These are phyloP conservation scores for Gossypium rotundifolium DNA, from an alignment of 345 rosid species.

Conservation along the genomic window DNA sequence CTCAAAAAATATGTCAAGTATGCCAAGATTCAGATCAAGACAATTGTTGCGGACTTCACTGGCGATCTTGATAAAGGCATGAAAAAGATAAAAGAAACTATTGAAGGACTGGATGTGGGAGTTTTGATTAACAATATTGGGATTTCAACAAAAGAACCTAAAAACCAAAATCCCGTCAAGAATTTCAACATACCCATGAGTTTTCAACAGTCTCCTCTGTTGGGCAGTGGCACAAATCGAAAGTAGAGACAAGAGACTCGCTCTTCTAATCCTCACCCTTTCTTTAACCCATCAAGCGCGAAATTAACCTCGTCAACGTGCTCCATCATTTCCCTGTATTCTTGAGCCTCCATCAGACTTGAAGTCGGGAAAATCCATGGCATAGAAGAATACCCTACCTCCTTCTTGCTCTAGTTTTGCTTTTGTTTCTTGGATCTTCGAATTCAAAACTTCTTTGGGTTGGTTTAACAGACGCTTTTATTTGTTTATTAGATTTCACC, in stretches of 20 bases:
- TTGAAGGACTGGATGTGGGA: too few relatives aligned
- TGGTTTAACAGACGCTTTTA: neutral
- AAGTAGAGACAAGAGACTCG: slow-evolving; percentile 69
- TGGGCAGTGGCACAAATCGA: slow-evolving; percentile 62
- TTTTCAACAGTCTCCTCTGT: slow-evolving; percentile 71
- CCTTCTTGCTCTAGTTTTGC: slow-evolving; percentile 13
- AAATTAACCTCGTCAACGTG: slow-evolving; percentile 94
- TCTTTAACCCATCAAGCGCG: slow-evolving; percentile 80
- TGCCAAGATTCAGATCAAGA: too few relatives aligned
- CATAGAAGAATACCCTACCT: slow-evolving; percentile 9
- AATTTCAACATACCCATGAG: slow-evolving; percentile 49
- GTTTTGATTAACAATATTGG: too few relatives aligned
- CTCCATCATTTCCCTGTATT: slow-evolving; percentile 96
- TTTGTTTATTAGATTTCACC: neutral
- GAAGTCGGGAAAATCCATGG: slow-evolving; percentile 40
- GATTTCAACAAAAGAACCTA: neutral
- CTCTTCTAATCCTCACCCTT: slow-evolving; percentile 78
- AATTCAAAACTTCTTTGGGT: slow-evolving; percentile 11
- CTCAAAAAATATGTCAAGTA: too few relatives aligned
- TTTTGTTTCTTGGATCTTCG: slow-evolving; percentile 29
- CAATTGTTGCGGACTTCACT: too few relatives aligned
- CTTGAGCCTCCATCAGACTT: slow-evolving; percentile 95
- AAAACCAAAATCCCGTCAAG: slow-evolving; percentile 10
- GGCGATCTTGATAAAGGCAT: too few relatives aligned
- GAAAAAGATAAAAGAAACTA: too few relatives aligned